A percentile compares a stretch with the other conserved stretches of the same genome.
Evolutionary conservation across 169 alveolate genomes (phyloP).

Genomic region (Cytauxzoon felis): DNA sequence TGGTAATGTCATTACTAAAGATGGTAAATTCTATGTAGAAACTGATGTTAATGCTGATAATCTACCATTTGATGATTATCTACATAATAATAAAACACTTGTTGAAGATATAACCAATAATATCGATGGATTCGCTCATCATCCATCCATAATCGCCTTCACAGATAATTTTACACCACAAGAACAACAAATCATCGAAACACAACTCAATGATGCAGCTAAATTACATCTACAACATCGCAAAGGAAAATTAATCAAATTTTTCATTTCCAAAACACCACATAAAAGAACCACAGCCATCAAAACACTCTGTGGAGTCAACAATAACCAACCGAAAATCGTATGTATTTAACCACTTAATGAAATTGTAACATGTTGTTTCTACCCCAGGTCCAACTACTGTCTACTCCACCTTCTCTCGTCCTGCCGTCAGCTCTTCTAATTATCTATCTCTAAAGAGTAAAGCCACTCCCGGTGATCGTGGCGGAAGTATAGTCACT

Average conservation of each 20-base stretch:
- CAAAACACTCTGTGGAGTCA: conserved; percentile 38
- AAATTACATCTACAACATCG: conserved; percentile 19
- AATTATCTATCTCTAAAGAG: too few relatives aligned
- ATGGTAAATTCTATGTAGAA: conserved; percentile 53
- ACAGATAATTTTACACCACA: conserved; percentile 30
- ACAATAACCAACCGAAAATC: too few relatives aligned
- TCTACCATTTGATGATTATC: conserved; percentile 28
- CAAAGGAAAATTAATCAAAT: conserved; percentile 44
- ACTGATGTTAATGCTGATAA: conserved; percentile 40
- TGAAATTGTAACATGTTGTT: not conserved
- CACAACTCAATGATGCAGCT: conserved; percentile 37
- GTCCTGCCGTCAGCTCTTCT: too few relatives aligned
- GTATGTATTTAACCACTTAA: too few relatives aligned
- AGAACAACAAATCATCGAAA: conserved; percentile 14
- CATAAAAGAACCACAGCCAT: conserved; percentile 37
- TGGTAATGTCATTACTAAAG: conserved; percentile 46
- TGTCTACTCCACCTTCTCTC: too few relatives aligned
- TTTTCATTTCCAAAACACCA: conserved; percentile 30
- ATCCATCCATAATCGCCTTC: conserved; percentile 50
- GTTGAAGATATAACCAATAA: conserved; percentile 48
- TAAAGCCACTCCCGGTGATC: too few relatives aligned
- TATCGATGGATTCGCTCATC: conserved; percentile 51
- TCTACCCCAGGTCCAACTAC: too few relatives aligned
- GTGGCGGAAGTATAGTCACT: too few relatives aligned
- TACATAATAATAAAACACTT: not conserved